Conservation (phyloP, 202 grass and related monocot species). For the Elaeis oleifera region DNA sequence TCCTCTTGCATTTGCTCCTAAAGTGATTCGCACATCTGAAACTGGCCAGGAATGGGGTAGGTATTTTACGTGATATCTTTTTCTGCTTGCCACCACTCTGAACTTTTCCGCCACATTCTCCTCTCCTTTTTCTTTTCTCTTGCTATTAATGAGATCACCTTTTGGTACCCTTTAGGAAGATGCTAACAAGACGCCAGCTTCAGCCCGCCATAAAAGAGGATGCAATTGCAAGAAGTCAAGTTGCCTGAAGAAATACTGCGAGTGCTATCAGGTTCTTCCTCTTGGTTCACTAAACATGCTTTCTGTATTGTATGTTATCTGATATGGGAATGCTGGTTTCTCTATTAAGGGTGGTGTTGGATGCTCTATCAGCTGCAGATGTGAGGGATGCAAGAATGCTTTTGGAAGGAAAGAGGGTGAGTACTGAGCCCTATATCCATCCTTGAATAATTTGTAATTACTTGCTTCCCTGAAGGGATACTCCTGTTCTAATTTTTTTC, state of each 20-base stretch:
- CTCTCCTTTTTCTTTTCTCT: not conserved
- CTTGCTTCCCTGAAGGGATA: slow-evolving; percentile 2
- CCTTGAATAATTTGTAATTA: not conserved
- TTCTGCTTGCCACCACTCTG: not conserved
- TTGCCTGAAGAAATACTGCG: slow-evolving; percentile 23
- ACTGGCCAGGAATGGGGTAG: slow-evolving; percentile 14
- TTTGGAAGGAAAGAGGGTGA: slow-evolving; percentile 87
- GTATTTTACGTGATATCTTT: not conserved
- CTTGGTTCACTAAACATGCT: slow-evolving; percentile 14
- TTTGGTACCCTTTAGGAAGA: slow-evolving; percentile 9
- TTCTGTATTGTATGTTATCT: slow-evolving; percentile 13
- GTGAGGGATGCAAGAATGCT: slow-evolving; percentile 86
- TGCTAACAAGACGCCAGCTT: slow-evolving; percentile 18
- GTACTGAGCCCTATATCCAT: not conserved
- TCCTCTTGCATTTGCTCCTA: slow-evolving; percentile 20
- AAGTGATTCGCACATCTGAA: slow-evolving; percentile 19
- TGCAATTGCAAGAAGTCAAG: slow-evolving; percentile 25
- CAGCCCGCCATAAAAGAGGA: slow-evolving; percentile 20
- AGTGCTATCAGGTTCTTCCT: slow-evolving; percentile 23
- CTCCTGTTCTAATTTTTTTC: not conserved
- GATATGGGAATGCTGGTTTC: not conserved
- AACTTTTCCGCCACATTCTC: no score
- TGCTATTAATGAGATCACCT: not conserved
- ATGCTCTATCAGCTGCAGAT: slow-evolving; percentile 72
- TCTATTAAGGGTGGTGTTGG: slow-evolving; percentile 58